Evolutionary conservation across 2,329 filamentous ascomycete genomes (phyloP), one percentile per base, ranked within the genome.

Genomic region (Ophiostoma sp.): DNA sequence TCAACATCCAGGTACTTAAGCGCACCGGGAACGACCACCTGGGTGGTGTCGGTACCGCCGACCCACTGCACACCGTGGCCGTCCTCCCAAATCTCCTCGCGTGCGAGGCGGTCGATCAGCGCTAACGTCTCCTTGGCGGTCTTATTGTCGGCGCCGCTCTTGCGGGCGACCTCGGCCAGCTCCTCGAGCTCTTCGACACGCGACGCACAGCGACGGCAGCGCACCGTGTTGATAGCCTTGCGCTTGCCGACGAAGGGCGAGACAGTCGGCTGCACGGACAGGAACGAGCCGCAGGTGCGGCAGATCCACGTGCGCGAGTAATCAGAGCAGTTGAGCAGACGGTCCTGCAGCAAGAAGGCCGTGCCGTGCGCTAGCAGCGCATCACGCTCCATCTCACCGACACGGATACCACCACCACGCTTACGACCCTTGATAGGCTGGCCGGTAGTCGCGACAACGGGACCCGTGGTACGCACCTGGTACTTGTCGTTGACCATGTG

Each of bases 401-500:
- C 95, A 87, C 96, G 94, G 81, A 99, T 98, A 91, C 96, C 96
- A 84, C 96, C 96, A 80, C 95, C 96, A 83, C 95, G 93, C 81
- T 97, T 96, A 81, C 96, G 88, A 76, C 96, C 96, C 86, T 98
- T 98, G 86, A 99, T 96, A 55, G 96, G 96, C 81, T 99, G 96
- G 42, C 95, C 95, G 0, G 95, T 98, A 19, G 96, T 90, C 31
- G 92, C 89, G 72, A 96, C 96, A 59, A 98, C 92, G 0, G 95
- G 95, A 72, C 96, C 96, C 0, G 96, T 98, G 2, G 96, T 98
- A 82, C 96, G 91, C 72, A 98, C 96, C 83, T 99, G 96, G 87
- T 93, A 99, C 84, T 99, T 99, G 84, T 99, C 96, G 88, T 98
- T 98, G 73, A 99, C 96, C 96, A 99, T 99, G 91, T 99, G 96